Evolutionary conservation across 2,329 filamentous ascomycete species (phyloP).

Genomic region (Exserohilum turcica): DNA sequence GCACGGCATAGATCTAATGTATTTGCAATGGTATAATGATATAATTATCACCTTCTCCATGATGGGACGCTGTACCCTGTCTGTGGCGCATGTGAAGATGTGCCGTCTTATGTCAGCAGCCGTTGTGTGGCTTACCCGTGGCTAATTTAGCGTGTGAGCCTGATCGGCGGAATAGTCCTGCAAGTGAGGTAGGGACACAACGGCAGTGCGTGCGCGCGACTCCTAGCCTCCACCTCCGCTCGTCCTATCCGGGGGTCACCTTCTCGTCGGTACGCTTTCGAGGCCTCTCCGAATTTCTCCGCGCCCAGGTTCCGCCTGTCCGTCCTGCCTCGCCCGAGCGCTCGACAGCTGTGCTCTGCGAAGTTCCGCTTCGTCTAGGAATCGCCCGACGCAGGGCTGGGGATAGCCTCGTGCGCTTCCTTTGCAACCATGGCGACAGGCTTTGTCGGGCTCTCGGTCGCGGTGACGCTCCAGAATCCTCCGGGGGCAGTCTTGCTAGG

Average conservation of each 20-base stretch:
- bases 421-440: constrained; percentile 61
- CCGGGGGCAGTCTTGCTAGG: constrained; percentile 69
- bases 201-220: not conserved
- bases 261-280: not conserved
- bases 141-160: constrained; percentile 11
- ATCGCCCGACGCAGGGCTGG: constrained; percentile 2
- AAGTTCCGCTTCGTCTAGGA: constrained; percentile 9
- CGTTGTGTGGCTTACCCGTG: constrained; percentile 13
- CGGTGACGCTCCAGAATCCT: constrained; percentile 71
- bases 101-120: constrained; percentile 8
- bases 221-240: constrained; percentile 12
- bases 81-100: constrained; percentile 5
- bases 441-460: constrained; percentile 78
- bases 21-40: not conserved
- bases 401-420: not conserved
- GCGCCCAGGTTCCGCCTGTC: not conserved
- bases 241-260: constrained; percentile 12
- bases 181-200: constrained; percentile 8
- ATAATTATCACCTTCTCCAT: too few relatives aligned
- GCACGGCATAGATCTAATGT: not conserved
- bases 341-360: not conserved
- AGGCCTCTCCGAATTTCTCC: not conserved
- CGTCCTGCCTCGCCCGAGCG: not conserved
- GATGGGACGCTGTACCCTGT: too few relatives aligned
- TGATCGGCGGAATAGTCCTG: constrained; percentile 14